Conservation (phyloP, 2,329 filamentous ascomycete species). For the Ploettnerulaceae sp. region DNA sequence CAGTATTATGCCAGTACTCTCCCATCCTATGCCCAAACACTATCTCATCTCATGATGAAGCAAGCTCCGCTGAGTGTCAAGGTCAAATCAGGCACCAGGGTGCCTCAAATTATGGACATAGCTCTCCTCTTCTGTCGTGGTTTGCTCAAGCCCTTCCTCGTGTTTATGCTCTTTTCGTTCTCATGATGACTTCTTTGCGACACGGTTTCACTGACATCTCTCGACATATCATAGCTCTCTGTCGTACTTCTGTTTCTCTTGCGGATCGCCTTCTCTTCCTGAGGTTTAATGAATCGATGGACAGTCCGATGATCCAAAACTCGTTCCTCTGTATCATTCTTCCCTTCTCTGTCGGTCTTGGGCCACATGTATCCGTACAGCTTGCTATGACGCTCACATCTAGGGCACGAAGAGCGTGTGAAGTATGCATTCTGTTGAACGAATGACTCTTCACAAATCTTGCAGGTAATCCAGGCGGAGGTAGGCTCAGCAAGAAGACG, state of each 20-base stretch:
- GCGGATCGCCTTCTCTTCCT: constrained; percentile 50
- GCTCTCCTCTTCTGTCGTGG: constrained; percentile 8
- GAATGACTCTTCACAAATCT: constrained; percentile 75
- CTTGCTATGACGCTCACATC: constrained; percentile 93
- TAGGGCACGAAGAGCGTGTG: constrained; percentile 78
- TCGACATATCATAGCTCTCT: constrained; percentile 22
- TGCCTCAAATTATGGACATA: constrained; percentile 11
- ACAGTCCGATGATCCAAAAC: constrained; percentile 77
- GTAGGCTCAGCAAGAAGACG: constrained; percentile 67
- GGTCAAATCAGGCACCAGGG: background rate
- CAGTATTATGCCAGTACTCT: too few relatives aligned
- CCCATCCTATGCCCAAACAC: too few relatives aligned
- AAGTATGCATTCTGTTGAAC: constrained; percentile 86
- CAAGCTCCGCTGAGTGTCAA: too few relatives aligned
- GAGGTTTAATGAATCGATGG: constrained; percentile 72
- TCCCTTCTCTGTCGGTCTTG: constrained; percentile 80
- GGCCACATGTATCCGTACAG: constrained; percentile 95
- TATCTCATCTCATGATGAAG: too few relatives aligned
- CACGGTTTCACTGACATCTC: constrained; percentile 23
- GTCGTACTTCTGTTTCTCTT: constrained; percentile 23
- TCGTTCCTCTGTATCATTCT: constrained; percentile 64
- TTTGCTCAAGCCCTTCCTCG: too few relatives aligned
- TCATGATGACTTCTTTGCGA: constrained; percentile 4
- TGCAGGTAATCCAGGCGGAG: constrained; percentile 86
- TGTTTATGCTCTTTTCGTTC: constrained; percentile 5